phyloP scores from a whole-genome alignment of 129 eudicot genomes.

The Ambrosia artemisiifolia region DNA sequence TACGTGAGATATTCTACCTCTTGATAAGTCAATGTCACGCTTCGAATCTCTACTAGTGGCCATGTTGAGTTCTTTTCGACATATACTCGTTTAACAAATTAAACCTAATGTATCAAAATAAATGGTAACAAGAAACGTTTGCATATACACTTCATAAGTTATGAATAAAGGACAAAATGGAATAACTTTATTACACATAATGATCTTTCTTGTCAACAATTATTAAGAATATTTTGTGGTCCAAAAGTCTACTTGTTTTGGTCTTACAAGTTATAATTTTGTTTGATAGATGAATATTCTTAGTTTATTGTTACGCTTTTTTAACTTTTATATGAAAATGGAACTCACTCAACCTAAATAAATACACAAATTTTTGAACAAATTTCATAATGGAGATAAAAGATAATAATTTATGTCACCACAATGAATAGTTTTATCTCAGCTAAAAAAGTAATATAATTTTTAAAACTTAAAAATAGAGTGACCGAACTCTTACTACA shows the following conservation, averaged over 20 bases:
- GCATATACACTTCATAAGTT: neutral
- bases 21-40: neutral
- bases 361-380: neutral
- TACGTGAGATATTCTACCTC: neutral
- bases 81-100: neutral
- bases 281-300: slow-evolving; percentile 18
- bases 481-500: too few species aligned
- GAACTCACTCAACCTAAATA: neutral
- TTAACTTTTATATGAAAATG: neutral
- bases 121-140: neutral
- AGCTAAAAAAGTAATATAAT: too few species aligned
- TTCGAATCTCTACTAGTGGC: slow-evolving; percentile 6
- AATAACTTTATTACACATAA: neutral
- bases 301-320: slow-evolving; percentile 9
- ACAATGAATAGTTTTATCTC: too few species aligned
- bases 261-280: neutral
- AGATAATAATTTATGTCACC: neutral
- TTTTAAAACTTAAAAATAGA: too few species aligned
- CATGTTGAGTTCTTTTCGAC: neutral
- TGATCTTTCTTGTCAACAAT: neutral
- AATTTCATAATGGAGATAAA: neutral
- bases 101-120: neutral
- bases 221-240: slow-evolving; percentile 10
- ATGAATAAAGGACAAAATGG: neutral
- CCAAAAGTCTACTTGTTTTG: slow-evolving; percentile 13